These are phyloP conservation scores for Pythium grandisporangium DNA, from an alignment of 352 stramenopile species.

Conservation along the genomic window DNA sequence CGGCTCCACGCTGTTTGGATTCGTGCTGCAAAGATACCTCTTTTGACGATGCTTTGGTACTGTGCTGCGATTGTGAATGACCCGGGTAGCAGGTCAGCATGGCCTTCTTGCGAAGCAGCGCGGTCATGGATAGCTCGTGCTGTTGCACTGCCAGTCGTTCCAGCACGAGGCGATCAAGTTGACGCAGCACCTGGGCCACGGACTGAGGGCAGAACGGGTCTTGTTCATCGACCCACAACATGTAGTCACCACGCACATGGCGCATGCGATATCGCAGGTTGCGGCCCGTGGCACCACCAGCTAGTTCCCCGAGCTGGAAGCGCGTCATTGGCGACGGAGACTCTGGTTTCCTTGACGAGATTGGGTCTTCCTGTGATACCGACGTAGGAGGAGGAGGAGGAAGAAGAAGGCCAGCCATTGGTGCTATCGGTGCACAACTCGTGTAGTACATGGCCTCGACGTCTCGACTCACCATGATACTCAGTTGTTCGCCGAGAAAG, in stretches of 20 bases:
- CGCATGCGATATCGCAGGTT: conserved; percentile 38
- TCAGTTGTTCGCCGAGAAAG: neutral
- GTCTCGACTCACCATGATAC: neutral
- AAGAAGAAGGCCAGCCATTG: neutral
- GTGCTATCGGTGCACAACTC: neutral
- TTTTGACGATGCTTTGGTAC: too few species aligned
- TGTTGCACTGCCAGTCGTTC: conserved; percentile 14
- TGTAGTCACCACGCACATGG: conserved; percentile 34
- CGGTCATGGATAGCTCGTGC: conserved; percentile 13
- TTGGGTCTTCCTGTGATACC: neutral
- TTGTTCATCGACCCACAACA: conserved; percentile 35
- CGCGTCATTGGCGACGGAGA: neutral
- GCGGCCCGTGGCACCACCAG: conserved; percentile 27
- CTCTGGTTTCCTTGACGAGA: neutral
- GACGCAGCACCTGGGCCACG: conserved; percentile 14
- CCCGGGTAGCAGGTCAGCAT: conserved; percentile 48
- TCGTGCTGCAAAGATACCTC: too few species aligned
- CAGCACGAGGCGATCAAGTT: conserved; percentile 29
- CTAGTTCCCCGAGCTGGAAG: conserved; percentile 29
- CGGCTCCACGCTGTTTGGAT: too few species aligned
- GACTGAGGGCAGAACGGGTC: conserved; percentile 20
- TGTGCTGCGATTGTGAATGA: conserved; percentile 5
- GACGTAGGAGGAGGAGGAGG: too few species aligned
- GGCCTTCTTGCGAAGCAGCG: conserved; percentile 30
- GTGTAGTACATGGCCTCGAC: neutral